Evolutionary conservation across 345 rosid species (phyloP).

Genomic region (Euclidium syriacum): DNA sequence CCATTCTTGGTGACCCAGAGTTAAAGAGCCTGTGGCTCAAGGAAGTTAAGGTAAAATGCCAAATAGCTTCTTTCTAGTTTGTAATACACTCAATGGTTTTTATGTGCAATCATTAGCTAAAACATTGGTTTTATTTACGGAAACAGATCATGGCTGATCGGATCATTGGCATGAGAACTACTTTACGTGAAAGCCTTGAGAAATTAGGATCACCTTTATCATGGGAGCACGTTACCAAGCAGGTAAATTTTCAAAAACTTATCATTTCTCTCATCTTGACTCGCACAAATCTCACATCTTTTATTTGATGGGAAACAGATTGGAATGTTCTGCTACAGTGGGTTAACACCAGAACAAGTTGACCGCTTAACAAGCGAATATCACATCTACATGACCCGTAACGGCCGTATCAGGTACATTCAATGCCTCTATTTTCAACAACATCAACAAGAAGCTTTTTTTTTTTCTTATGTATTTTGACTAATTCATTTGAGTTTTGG

Average conservation of each 20-base stretch:
- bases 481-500: too few species aligned
- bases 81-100: not conserved
- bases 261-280: not conserved
- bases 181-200: conserved; percentile 75
- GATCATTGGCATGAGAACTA: conserved; percentile 84
- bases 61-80: not conserved
- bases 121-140: not conserved
- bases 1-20: conserved; percentile 67
- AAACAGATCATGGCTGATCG: conserved; percentile 92
- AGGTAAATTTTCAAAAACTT: conserved; percentile 36
- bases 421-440: not conserved
- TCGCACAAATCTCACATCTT: not conserved
- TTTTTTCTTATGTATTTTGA: too few species aligned
- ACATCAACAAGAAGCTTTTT: too few species aligned
- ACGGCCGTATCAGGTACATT: conserved; percentile 81
- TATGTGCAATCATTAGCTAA: not conserved
- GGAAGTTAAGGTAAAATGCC: conserved; percentile 74
- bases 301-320: conserved; percentile 44
- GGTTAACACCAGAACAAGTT: conserved; percentile 85
- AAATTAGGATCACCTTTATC: conserved; percentile 70
- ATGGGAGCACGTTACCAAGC: conserved; percentile 91
- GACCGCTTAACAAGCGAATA: conserved; percentile 71
- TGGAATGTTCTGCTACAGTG: conserved; percentile 98
- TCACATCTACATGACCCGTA: conserved; percentile 88
- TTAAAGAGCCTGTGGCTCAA: conserved; percentile 83